Base-by-base conservation (phyloP, 345 rosid species). In the Streptanthus diversifolius region DNA sequence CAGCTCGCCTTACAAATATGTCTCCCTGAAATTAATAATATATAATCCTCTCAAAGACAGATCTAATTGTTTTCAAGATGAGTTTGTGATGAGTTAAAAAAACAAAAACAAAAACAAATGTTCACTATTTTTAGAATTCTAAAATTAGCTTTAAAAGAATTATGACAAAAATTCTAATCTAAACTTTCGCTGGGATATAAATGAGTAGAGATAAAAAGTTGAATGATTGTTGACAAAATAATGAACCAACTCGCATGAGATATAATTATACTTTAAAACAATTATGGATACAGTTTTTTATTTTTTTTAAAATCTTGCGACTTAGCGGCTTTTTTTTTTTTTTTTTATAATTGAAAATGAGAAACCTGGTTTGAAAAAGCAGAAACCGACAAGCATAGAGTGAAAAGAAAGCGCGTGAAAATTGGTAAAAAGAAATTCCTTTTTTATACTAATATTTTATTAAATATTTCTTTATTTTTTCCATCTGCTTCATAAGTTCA, bases 361-460 rank as follows among this genome's bases (percentile, higher is more conserved):
- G 44, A 51, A 53, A 27, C 2, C 47, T 69, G 43, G 64, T 76
- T 76, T 76, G 75, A 63, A 76, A 68, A 25, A 56, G 45, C 67
- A 70, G 44, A 76, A 69, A 63, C 80, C 80, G 75, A 76, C 80
- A 70, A 76, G 48, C 19, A 32, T 36, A 44, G 58, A 62, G 75
- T 75, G 33, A 68, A 63, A 76, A 68, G 59, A 69, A 70, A 76
- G 62, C 75, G 80, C 80, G 80, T 70, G 66, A 63, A 63, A 55
- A 45, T 1, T 68, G 64, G 43, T 33, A 24, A 29, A 40, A 27
- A 72, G 3, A 4, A 32, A 7, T 8, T 1, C 25, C 2, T 61
- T 39, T 68, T 33, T n/a, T 52, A 40, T 48, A 36, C n/a, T n/a
- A n/a, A n/a, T n/a, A n/a, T n/a, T n/a, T n/a, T n/a, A n/a, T n/a